Evolutionary conservation across 2,329 filamentous ascomycete genomes (phyloP), one percentile per base, ranked within the genome.

Genomic region (Aspergillus puulaauensis): DNA sequence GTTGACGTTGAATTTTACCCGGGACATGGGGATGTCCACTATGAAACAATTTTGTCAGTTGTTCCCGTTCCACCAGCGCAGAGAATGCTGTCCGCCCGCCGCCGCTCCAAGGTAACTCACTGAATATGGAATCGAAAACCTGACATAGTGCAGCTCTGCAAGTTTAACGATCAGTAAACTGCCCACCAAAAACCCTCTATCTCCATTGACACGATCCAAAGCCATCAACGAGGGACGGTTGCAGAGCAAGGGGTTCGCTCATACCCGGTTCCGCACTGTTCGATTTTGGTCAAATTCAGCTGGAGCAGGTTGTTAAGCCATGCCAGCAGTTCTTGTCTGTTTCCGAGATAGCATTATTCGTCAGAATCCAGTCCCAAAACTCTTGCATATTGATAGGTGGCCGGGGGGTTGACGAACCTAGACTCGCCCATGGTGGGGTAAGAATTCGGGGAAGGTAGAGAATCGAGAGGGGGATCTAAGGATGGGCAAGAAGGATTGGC

Each of bases 281-380:
- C 95, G 75, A 99, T 91, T 80, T 97, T 98, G 70, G 90, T 98
- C 70, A 99, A 87, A 81, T 98, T 99, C 72, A 99, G 89, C 81
- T 97, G 92, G 52, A 99, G 87, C 62, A 99, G 90, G 83, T 90
- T 93, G 83, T 99, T 99, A 66, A 98, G 83, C 95, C 95, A 99
- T 80, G 88, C 85, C 68, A 99, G 83, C 68, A 99, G 86, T 82
- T 99, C 95, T 80, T 99, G 95, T 83, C 95, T 98, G 48, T 35
- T 63, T 33, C 44, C n/a, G 37, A 31, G 52, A 53, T 43, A 24
- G 12, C 5, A 33, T 31, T 35, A 6, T n/a, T 15, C 27, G 31
- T 52, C 46, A 53, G 54, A 12, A 39, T 41, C 49, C 15, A 14
- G 14, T 44, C 7, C 39, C 12, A 6, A 12, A 19, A 21, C 24